Conservation (phyloP, 768 basidiomycete species). For the Suillus subluteus region DNA sequence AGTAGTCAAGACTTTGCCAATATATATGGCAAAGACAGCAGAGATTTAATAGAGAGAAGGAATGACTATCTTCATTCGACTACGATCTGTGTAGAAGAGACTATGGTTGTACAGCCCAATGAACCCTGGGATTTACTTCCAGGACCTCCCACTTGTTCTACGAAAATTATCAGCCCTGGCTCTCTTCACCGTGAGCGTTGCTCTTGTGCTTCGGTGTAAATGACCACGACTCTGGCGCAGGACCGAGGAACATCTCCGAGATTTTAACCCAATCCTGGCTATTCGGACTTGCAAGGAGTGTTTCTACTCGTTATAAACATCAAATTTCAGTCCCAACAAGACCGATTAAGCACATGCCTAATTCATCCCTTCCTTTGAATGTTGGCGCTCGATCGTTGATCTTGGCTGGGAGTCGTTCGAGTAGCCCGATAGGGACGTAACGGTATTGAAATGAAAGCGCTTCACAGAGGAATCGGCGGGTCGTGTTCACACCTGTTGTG, state of each 20-base stretch:
- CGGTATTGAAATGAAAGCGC: conserved; percentile 95
- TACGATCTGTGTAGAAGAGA: background rate
- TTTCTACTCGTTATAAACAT: conserved; percentile 55
- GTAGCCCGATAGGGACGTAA: conserved; percentile 91
- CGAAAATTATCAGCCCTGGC: conserved; percentile 50
- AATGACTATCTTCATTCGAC: background rate
- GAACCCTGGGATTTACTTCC: background rate
- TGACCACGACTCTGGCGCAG: conserved; percentile 77
- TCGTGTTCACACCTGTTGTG: conserved; percentile 87
- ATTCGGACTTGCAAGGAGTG: conserved; percentile 76
- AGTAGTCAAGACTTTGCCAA: background rate
- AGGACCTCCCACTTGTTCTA: background rate
- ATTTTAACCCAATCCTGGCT: conserved; percentile 91
- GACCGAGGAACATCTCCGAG: conserved; percentile 94
- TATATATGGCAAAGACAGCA: background rate
- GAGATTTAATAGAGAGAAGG: background rate
- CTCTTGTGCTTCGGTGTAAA: conserved; percentile 97
- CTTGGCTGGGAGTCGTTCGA: conserved; percentile 77
- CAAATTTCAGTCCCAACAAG: background rate
- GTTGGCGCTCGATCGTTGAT: conserved; percentile 93
- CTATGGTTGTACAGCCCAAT: background rate
- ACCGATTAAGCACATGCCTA: conserved; percentile 57
- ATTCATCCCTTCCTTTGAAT: conserved; percentile 84
- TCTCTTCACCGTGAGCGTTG: conserved; percentile 71
- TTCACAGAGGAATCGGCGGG: conserved; percentile 93